phyloP scores from a whole-genome alignment of 2,329 filamentous ascomycete genomes.

The Ceratocystis albifundus region DNA sequence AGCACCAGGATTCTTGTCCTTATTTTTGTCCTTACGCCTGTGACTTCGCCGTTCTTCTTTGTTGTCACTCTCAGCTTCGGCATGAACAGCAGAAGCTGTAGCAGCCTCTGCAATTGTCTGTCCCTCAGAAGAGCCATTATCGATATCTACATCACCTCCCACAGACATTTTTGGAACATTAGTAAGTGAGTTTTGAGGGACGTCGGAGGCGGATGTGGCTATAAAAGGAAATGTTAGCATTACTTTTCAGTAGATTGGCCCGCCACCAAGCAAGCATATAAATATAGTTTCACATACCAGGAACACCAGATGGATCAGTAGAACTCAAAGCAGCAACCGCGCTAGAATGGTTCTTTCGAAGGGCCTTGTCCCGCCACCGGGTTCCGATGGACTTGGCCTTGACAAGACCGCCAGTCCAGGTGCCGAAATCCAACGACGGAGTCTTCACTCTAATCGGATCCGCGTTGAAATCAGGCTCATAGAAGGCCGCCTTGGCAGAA shows the following conservation, averaged over 20 bases:
- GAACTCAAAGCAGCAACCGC: neutral
- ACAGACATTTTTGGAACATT: neutral
- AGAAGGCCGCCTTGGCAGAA: neutral
- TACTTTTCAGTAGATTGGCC: neutral
- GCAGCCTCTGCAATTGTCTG: neutral
- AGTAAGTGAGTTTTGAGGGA: neutral
- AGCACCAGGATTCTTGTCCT: neutral
- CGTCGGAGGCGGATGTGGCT: neutral
- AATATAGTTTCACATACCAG: slow-evolving; percentile 3
- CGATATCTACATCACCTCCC: neutral
- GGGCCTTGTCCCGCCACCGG: neutral
- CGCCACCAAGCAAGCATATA: neutral
- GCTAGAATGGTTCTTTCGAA: neutral
- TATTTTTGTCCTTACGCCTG: neutral
- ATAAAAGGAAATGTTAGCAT: neutral
- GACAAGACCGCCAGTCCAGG: neutral
- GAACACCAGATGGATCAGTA: neutral
- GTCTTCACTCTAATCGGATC: slow-evolving; percentile 14
- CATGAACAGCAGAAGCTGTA: neutral
- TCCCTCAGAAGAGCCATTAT: neutral
- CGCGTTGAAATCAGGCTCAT: slow-evolving; percentile 11
- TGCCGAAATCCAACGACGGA: slow-evolving; percentile 14
- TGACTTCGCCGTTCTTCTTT: neutral
- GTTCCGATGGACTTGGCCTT: neutral
- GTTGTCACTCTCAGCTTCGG: neutral